Base-by-base conservation (phyloP, 768 basidiomycete genomes). In the Calocybe gangraenosa region DNA sequence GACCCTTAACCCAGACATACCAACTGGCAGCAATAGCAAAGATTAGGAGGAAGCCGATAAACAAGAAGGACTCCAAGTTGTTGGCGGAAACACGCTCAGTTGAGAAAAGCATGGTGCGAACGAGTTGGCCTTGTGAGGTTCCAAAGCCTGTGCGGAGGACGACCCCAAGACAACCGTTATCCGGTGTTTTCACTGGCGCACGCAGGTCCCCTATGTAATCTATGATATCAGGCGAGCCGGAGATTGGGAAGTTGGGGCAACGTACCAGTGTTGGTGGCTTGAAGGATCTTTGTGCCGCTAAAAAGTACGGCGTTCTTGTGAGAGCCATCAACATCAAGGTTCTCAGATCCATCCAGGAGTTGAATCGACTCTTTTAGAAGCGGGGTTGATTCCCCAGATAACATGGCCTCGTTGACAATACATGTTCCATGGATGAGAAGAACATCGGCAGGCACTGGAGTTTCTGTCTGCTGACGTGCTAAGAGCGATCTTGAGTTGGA, bases 321-420 rank as follows among this genome's bases (percentile, higher is more conserved):
- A 1, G 73, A 68, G 7, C 83, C 81, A 57, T 97, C 92, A 21
- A 92, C 84, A 56, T 96, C 92, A 32, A 98, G 75, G 18, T 67
- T 73, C 40, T 95, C 93, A 3, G 67, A 61, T 0, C 73, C 68
- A 4, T 94, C 88, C 8, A 92, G 72, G 0, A 98, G 73, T 52
- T 92, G 87, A 46, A 97, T 86, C 11, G 90, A 92, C 59, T 99
- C 96, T 60, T 99, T 99, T 37, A 99, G 73, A 7, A 99, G 73
- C 0, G 96, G 96, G 0, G 96, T 99, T 0, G 93, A 96, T 69
- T 99, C 96, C 40, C 96, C 96, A 1, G 93, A 96, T 2, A 99
- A 71, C 96, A 99, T 98, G 20, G 96, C 96, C 64, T 99, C 96
- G 63, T 99, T 99, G 52, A 98, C 94, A 56, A 99, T 98, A 51